phyloP scores from a whole-genome alignment of 1,284 basidiomycete genomes.

The Apiotrichum siamense region DNA sequence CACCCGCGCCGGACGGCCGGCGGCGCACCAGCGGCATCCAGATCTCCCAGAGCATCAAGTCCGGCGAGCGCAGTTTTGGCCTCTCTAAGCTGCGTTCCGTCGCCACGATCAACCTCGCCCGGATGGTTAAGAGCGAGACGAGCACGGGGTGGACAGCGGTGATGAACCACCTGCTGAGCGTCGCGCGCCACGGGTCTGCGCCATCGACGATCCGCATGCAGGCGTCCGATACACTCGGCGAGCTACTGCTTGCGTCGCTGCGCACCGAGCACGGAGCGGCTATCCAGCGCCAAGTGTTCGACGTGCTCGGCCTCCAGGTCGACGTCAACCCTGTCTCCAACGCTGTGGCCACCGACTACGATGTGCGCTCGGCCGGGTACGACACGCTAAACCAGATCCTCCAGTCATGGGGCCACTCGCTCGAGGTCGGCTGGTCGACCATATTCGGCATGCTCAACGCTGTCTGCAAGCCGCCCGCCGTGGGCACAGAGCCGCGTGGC shows the following conservation, averaged over 20 bases:
- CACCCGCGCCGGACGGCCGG: slow-evolving; percentile 48
- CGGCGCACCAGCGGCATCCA: slow-evolving; percentile 78
- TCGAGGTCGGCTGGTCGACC: slow-evolving; percentile 84
- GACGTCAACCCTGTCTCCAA: slow-evolving; percentile 46
- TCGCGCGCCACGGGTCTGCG: slow-evolving; percentile 58
- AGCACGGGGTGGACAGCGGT: slow-evolving; percentile 79
- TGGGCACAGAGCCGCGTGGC: not conserved
- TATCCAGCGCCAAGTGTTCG: slow-evolving; percentile 74
- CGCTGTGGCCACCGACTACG: slow-evolving; percentile 49
- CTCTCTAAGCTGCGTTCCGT: slow-evolving; percentile 77
- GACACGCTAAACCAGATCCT: slow-evolving; percentile 84
- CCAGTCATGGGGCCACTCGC: slow-evolving; percentile 82
- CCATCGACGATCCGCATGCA: slow-evolving; percentile 78
- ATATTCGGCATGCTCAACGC: slow-evolving; percentile 86
- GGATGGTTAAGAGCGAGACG: slow-evolving; percentile 71
- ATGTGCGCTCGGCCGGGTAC: slow-evolving; percentile 77
- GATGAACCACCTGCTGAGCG: slow-evolving; percentile 68
- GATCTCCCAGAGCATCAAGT: slow-evolving; percentile 65
- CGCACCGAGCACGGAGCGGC: slow-evolving; percentile 55
- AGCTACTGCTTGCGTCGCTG: slow-evolving; percentile 63
- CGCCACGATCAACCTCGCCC: slow-evolving; percentile 71
- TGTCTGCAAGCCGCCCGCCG: slow-evolving; percentile 54
- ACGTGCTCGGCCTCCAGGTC: slow-evolving; percentile 74
- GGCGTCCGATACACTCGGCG: slow-evolving; percentile 77
- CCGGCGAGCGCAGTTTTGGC: slow-evolving; percentile 60